Conservation (phyloP, 1,139 yeast genomes). For the Sugiyamaella castrensis region DNA sequence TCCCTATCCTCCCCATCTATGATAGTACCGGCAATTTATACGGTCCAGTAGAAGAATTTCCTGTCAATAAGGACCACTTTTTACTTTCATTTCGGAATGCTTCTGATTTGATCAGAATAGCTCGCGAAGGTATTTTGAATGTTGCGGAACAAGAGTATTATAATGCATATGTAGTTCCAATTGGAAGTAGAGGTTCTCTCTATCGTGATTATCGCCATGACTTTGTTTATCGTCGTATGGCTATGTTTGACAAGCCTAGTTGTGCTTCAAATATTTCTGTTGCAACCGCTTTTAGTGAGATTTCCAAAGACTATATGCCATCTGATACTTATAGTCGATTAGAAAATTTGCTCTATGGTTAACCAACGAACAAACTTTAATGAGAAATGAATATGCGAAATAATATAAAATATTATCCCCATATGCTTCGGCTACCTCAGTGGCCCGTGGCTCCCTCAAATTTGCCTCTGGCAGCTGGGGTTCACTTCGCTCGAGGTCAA, state of each 20-base stretch:
- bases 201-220: constrained; percentile 15
- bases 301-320: background rate
- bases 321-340: background rate
- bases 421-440: no score
- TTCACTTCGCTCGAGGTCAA: no score
- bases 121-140: constrained; percentile 14
- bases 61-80: constrained; percentile 15
- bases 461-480: no score
- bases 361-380: no score
- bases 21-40: constrained; percentile 12
- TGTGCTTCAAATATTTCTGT: background rate
- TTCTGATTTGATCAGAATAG: constrained; percentile 12
- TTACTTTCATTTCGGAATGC: constrained; percentile 11
- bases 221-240: constrained; percentile 7
- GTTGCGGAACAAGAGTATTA: constrained; percentile 10
- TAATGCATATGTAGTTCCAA: constrained; percentile 18
- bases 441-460: no score
- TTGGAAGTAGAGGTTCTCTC: constrained; percentile 18
- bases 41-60: constrained; percentile 11
- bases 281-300: background rate
- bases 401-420: no score
- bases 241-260: constrained; percentile 5
- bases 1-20: background rate
- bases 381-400: no score
- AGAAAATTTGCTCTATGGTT: background rate